These are phyloP conservation scores for Acanthamoeba sp. DNA, from an alignment of 208 protist genomes.

Conservation along the genomic window DNA sequence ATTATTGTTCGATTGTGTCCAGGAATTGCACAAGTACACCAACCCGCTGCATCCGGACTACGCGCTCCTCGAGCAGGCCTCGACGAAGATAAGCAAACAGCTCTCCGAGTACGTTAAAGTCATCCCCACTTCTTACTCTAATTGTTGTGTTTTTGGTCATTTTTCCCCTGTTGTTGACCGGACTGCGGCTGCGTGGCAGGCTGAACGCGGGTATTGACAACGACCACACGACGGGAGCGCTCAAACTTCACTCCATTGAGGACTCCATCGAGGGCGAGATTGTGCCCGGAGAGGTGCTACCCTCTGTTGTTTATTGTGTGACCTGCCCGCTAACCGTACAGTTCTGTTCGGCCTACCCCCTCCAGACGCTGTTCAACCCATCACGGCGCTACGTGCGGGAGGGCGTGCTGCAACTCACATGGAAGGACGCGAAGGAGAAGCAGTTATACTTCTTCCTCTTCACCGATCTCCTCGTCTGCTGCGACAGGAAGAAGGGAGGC, in stretches of 20 bases:
- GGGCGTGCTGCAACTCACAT: background rate
- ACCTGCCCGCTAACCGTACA: no score
- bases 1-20: background rate
- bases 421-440: background rate
- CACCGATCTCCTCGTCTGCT: constrained; percentile 56
- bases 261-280: constrained; percentile 49
- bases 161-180: background rate
- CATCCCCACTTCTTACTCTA: background rate
- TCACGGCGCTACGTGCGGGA: background rate
- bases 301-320: background rate
- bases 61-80: background rate
- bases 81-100: background rate
- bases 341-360: no score
- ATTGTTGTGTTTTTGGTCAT: background rate
- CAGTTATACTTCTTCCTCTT: constrained; percentile 56
- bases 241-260: constrained; percentile 17
- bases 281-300: background rate
- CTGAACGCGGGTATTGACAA: constrained; percentile 37
- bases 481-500: constrained; percentile 37
- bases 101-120: background rate
- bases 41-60: constrained; percentile 12
- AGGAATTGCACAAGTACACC: constrained; percentile 18
- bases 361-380: constrained; percentile 42
- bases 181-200: background rate
- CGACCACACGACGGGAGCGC: background rate